Evolutionary conservation across 75 land plant genomes (phyloP).

Genomic region (Pinus albicaulis): DNA sequence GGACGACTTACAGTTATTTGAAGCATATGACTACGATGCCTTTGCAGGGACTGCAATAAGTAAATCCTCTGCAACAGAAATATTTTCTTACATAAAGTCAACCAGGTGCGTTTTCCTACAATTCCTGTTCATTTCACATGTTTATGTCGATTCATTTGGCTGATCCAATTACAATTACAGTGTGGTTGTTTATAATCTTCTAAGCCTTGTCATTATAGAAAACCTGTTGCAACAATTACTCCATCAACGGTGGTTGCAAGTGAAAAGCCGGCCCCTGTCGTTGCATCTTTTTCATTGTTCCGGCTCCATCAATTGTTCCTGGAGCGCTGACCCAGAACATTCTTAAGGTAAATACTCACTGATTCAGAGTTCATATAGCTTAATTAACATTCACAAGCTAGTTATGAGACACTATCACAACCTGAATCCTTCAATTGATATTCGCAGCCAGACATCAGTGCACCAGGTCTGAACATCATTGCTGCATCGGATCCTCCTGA

Average conservation of each 20-base stretch:
- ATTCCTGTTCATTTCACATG: not conserved
- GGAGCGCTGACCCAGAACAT: constrained; percentile 37
- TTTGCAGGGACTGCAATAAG: constrained; percentile 40
- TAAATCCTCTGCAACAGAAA: constrained; percentile 19
- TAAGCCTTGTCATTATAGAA: constrained; percentile 15
- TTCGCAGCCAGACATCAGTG: constrained; percentile 13
- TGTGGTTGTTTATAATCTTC: too few species aligned
- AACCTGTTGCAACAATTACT: constrained; percentile 57
- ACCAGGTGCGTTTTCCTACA: constrained; percentile 22
- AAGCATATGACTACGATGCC: constrained; percentile 22
- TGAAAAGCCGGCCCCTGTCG: constrained; percentile 66
- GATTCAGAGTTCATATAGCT: too few species aligned
- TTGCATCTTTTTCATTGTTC: constrained; percentile 77
- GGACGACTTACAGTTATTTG: constrained; percentile 23
- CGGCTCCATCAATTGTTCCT: constrained; percentile 76
- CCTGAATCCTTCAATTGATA: not conserved
- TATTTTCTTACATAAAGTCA: constrained; percentile 57
- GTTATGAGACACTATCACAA: too few species aligned
- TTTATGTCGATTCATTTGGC: too few species aligned
- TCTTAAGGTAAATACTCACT: constrained; percentile 46
- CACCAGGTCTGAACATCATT: not conserved
- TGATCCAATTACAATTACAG: too few species aligned
- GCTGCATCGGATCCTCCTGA: not conserved
- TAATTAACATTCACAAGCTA: too few species aligned
- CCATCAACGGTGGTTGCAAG: constrained; percentile 10